Evolutionary conservation across 192 early-diverging fungal species (phyloP), one percentile per base, ranked within the genome.

Genomic region (Gonapodya prolifera): DNA sequence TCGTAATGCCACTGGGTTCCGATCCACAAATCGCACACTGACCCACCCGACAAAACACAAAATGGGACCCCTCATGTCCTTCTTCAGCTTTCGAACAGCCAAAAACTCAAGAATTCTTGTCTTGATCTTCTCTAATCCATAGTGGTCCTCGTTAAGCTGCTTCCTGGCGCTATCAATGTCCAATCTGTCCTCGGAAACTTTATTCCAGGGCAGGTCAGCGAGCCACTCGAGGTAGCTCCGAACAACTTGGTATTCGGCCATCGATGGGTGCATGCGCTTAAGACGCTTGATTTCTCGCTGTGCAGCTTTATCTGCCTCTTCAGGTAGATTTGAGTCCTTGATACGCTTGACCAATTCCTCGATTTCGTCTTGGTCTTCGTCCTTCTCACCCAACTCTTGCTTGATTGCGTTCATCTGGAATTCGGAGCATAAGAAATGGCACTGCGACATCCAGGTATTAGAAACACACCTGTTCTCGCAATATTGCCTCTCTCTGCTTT

Each of bases 41-140:
- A 86, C 28, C 23, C 45, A 61, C 45, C 92, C 92, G 74, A 88
- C 83, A 70, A 90, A 86, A 76, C 92, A 93, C 34, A 96, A 77
- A 69, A 96, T 96, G 23, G 92, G 92, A 0, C 91, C 93, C 74
- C 88, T 88, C 34, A 94, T 77, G 80, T 90, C 87, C 61, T 91
- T 89, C 35, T 92, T 84, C 34, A 93, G 78, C 78, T 96, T 94
- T 34, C 91, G 83, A 0, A 96, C 93, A 17, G 94, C 91, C 0
- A 95, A 81, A 78, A 92, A 94, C 81, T 95, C 94, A 36, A 95
- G 79, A 33, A 95, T 90, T 34, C 94, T 85, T 29, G 85, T 89
- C 80, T 95, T 94, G 77, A 95, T 91, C 69, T 89, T 89, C 18
- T 91, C 89, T 33, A 95, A 83, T 2, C 94, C 93, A 80, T 88